A percentile compares a stretch with the other conserved stretches of the same genome.
Evolutionary conservation across 1,284 basidiomycete genomes (phyloP).

Genomic region (Rhodotorula sp.): DNA sequence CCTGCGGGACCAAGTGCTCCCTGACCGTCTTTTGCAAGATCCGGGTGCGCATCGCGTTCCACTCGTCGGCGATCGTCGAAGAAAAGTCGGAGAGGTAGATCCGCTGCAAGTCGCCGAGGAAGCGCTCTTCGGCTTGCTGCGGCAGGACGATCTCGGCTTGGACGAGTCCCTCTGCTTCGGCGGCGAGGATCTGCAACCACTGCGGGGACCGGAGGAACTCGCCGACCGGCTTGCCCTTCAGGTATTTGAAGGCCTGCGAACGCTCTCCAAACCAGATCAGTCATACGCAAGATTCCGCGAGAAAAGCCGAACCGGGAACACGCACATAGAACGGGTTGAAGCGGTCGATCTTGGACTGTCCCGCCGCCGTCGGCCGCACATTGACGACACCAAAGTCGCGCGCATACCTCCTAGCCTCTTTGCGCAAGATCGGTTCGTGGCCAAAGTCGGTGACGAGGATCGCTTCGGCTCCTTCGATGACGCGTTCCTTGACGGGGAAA

Average conservation of each 20-base stretch:
- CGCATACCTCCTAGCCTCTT: slow-evolving; percentile 74
- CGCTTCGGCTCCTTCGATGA: slow-evolving; percentile 63
- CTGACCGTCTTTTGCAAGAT: slow-evolving; percentile 76
- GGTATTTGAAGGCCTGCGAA: slow-evolving; percentile 87
- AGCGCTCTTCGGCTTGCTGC: slow-evolving; percentile 60
- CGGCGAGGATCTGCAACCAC: slow-evolving; percentile 86
- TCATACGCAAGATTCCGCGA: background rate
- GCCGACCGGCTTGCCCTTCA: slow-evolving; percentile 74
- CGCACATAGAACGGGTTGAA: slow-evolving; percentile 83
- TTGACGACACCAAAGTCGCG: slow-evolving; percentile 74
- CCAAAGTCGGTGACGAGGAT: slow-evolving; percentile 87
- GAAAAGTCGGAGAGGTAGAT: slow-evolving; percentile 83
- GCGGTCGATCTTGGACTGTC: slow-evolving; percentile 85
- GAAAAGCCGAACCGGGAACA: slow-evolving; percentile 28
- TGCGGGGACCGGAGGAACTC: slow-evolving; percentile 70
- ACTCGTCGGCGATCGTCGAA: slow-evolving; percentile 79
- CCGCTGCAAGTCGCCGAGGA: slow-evolving; percentile 71
- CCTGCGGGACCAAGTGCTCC: slow-evolving; percentile 75
- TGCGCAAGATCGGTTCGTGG: slow-evolving; percentile 84
- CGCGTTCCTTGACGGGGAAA: slow-evolving; percentile 44
- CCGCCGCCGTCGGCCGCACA: slow-evolving; percentile 84
- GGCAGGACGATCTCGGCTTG: slow-evolving; percentile 70
- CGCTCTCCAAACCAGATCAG: background rate
- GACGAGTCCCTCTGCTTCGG: slow-evolving; percentile 84
- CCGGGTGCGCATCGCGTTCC: slow-evolving; percentile 83